A percentile compares a stretch with the other conserved stretches of the same genome.
Conservation (phyloP, 2,329 filamentous ascomycete genomes). For the Botrytis fabae region DNA sequence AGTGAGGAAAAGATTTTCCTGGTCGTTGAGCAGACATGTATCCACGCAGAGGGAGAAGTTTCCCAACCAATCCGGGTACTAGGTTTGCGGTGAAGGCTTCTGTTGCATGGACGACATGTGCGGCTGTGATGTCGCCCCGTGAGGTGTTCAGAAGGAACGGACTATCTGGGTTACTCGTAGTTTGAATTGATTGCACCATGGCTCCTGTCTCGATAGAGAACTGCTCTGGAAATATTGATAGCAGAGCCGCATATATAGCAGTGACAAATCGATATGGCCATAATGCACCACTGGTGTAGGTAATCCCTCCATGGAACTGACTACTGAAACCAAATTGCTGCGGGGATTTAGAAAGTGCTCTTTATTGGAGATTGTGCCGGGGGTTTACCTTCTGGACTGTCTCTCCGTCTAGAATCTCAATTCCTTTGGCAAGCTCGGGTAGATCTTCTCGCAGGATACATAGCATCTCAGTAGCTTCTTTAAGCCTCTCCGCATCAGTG, state of each 20-base stretch:
- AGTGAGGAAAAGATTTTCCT: too few relatives aligned
- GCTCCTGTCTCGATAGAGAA: neutral
- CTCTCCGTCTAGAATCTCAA: neutral
- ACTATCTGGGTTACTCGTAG: neutral
- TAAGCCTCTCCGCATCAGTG: neutral
- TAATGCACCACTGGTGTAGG: neutral
- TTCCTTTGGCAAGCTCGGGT: too few relatives aligned
- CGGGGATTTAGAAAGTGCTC: too few relatives aligned
- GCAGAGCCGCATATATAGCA: neutral
- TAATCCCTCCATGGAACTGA: neutral
- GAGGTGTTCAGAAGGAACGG: neutral
- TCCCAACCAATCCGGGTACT: too few relatives aligned
- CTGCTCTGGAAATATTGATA: neutral
- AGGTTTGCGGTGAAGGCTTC: neutral
- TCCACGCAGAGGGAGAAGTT: too few relatives aligned
- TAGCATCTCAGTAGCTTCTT: too few relatives aligned
- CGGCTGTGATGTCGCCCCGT: neutral
- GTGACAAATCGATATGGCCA: neutral
- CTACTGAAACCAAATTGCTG: neutral
- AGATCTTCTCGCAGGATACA: too few relatives aligned
- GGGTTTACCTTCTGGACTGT: neutral
- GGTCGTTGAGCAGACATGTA: too few relatives aligned
- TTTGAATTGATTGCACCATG: neutral
- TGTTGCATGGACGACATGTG: neutral
- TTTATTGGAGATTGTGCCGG: neutral